Conservation (phyloP, 1,284 basidiomycete genomes). For the Heterobasidion annosum region DNA sequence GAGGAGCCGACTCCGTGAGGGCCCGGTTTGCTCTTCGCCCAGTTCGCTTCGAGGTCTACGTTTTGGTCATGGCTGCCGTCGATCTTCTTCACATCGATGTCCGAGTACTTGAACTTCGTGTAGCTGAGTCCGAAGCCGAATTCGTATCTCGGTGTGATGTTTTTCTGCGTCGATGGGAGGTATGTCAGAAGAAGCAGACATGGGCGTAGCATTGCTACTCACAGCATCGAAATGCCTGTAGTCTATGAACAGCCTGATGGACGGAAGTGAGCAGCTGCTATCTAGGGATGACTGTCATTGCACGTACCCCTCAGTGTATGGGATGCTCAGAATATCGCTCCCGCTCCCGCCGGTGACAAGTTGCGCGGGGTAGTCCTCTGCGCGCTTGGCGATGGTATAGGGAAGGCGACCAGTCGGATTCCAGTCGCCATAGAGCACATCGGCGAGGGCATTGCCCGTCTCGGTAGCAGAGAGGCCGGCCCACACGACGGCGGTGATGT, state of each 20-base stretch:
- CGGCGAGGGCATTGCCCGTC: slow-evolving; percentile 66
- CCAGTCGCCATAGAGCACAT: slow-evolving; percentile 62
- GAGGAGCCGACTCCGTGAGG: slow-evolving; percentile 42
- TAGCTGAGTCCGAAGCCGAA: slow-evolving; percentile 86
- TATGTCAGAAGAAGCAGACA: slow-evolving; percentile 32
- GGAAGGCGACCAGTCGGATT: slow-evolving; percentile 75
- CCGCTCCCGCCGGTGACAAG: slow-evolving; percentile 33
- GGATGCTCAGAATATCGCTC: slow-evolving; percentile 39
- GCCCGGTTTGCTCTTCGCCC: slow-evolving; percentile 43
- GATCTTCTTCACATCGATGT: slow-evolving; percentile 37
- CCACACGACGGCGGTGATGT: slow-evolving; percentile 65
- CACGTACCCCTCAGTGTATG: slow-evolving; percentile 55
- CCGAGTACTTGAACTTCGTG: slow-evolving; percentile 65
- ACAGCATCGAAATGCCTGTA: slow-evolving; percentile 72
- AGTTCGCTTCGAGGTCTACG: slow-evolving; percentile 31
- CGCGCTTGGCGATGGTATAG: slow-evolving; percentile 71
- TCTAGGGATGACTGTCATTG: too few relatives aligned
- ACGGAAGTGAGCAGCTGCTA: neutral
- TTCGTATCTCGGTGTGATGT: slow-evolving; percentile 57
- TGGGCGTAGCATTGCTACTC: slow-evolving; percentile 16
- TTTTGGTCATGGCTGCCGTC: slow-evolving; percentile 22
- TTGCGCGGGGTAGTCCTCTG: slow-evolving; percentile 54
- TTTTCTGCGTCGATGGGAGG: slow-evolving; percentile 38
- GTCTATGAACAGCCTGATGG: slow-evolving; percentile 52
- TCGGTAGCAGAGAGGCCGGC: slow-evolving; percentile 71